Conservation (phyloP, 495 filamentous ascomycete species). For the Xylaria intraflava region DNA sequence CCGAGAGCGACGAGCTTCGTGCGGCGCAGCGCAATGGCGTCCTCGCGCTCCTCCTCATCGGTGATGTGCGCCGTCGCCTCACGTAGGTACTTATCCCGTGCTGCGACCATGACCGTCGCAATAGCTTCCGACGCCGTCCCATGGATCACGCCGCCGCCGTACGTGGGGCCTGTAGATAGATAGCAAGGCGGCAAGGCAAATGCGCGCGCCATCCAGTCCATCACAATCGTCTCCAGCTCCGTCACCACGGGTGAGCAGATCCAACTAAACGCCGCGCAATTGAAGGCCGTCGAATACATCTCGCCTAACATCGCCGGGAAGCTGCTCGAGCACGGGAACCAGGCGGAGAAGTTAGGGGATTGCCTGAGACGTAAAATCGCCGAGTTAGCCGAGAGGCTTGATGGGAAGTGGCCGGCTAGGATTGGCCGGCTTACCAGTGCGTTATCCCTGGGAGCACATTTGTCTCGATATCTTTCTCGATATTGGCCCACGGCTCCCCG, state of each 20-base stretch:
- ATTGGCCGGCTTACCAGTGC: constrained; percentile 58
- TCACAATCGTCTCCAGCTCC: constrained; percentile 87
- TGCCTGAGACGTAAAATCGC: constrained; percentile 39
- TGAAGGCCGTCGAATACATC: constrained; percentile 85
- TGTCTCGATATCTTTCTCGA: constrained; percentile 76
- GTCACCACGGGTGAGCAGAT: constrained; percentile 92
- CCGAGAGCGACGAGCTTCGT: constrained; percentile 73
- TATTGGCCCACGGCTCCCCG: constrained; percentile 70
- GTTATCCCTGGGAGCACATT: constrained; percentile 93
- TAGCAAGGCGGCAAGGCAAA: constrained; percentile 69
- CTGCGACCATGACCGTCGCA: constrained; percentile 80
- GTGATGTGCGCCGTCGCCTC: constrained; percentile 48
- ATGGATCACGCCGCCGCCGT: constrained; percentile 89
- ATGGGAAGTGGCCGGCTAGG: no score
- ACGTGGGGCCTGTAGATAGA: constrained; percentile 63
- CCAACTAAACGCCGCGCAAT: constrained; percentile 94
- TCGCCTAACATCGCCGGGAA: constrained; percentile 90
- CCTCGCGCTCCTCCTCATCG: constrained; percentile 53
- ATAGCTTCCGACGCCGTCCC: constrained; percentile 87
- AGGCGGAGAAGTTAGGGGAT: constrained; percentile 93
- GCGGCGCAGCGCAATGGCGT: constrained; percentile 58
- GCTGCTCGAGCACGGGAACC: constrained; percentile 77
- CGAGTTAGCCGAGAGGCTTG: neutral
- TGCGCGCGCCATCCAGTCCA: constrained; percentile 83
- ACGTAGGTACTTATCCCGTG: constrained; percentile 70